These are phyloP conservation scores for Trametes cinnabarina DNA, from an alignment of 768 basidiomycete species.

Conservation along the genomic window DNA sequence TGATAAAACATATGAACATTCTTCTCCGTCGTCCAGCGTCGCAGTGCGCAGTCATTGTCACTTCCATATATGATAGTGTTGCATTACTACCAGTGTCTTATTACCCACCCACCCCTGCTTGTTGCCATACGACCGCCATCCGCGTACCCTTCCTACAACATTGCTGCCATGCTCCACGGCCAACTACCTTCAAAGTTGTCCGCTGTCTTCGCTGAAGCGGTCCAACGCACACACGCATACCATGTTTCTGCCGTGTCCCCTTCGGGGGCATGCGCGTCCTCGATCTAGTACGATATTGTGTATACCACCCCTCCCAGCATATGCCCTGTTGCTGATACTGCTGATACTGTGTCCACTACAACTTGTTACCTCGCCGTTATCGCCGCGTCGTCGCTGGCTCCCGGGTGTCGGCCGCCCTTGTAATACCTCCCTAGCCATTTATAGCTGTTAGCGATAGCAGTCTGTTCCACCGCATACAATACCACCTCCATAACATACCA, in stretches of 20 bases:
- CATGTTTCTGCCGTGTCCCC: not conserved
- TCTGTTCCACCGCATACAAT: not conserved
- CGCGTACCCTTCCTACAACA: not conserved
- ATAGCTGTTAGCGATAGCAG: slow-evolving; percentile 9
- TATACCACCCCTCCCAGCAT: not conserved
- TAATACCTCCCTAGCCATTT: not conserved
- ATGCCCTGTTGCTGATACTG: not conserved
- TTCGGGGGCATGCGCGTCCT: not conserved
- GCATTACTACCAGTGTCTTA: slow-evolving; percentile 16
- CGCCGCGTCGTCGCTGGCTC: not conserved
- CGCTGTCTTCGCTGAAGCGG: not conserved
- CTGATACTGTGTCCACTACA: slow-evolving; percentile 4
- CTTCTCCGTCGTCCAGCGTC: not conserved
- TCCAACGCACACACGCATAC: not conserved
- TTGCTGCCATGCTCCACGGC: not conserved
- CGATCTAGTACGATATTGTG: slow-evolving; percentile 13
- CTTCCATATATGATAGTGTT: slow-evolving; percentile 14
- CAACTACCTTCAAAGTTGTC: slow-evolving; percentile 7
- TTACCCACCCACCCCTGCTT: not conserved
- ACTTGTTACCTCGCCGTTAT: slow-evolving; percentile 1
- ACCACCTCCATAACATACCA: not conserved
- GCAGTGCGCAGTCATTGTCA: not conserved
- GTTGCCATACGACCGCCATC: not conserved
- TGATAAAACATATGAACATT: not conserved
- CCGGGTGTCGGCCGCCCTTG: not conserved